Evolutionary conservation across 108 stramenopile genomes (phyloP), one percentile per base, ranked within the genome.

Genomic region (Nitzschia sp.): DNA sequence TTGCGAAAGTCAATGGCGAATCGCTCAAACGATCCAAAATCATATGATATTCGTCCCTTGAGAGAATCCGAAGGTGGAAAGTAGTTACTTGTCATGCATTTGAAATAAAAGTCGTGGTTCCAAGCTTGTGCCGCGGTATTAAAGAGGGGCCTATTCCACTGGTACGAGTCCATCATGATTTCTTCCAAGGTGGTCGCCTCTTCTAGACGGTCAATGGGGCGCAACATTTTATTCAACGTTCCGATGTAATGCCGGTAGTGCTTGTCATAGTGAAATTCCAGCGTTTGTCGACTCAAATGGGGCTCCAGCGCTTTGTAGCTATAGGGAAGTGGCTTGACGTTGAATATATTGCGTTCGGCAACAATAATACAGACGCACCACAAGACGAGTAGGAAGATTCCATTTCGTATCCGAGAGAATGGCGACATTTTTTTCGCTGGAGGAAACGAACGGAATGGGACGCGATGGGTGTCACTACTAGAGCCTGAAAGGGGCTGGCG

Each of bases 241-340:
- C 65, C 73, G 65, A 90, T 76, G 58, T 82, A 31, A 9, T 84
- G 83, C 42, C 64, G 78, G 47, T 90, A 85, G 64, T 84, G 83
- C 59, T 85, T 95, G 57, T 82, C 83, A 74, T 93, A 87, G 64
- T 93, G 91, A 38, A 91, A 74, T 62, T 88, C 82, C 87, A 95
- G 83, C 27, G 90, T 93, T 33, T 74, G 64, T 18, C 79, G 81
- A 77, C 83, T 83, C 57, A 95, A 85, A 64, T 76, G 80, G 25
- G 95, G 92, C 74, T 93, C 95, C 46, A 95, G 83, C 23, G 82
- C 90, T 55, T 89, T 90, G 57, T 83, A 89, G 53, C 71, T 76
- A 71, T 93, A 95, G 26, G 59, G 68, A 19, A 95, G 75, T 46
- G 91, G 90, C n/a, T 86, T 87, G 17, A 93, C 15, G 21, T 60